Conservation (phyloP, 805 yeast genomes). For the Ogataea pini region DNA sequence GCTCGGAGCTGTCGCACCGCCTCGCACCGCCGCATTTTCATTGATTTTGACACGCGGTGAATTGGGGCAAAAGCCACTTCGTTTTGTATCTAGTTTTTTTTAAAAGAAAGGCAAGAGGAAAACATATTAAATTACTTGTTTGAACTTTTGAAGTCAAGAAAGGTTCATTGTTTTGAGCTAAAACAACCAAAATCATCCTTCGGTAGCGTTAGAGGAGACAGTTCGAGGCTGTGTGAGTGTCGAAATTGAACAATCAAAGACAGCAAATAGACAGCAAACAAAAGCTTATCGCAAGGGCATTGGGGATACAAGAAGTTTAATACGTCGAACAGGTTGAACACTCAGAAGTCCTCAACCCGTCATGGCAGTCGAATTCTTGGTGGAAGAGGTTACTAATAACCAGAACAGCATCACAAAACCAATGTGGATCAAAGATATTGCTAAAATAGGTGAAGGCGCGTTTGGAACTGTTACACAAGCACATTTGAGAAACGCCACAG, state of each 20-base stretch:
- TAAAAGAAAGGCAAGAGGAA: constrained; percentile 4
- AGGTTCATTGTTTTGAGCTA: too few relatives aligned
- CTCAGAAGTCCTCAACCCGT: too few relatives aligned
- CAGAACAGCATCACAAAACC: constrained; percentile 51
- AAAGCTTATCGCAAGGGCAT: constrained; percentile 5
- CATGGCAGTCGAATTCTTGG: constrained; percentile 45
- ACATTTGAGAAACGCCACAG: constrained; percentile 38
- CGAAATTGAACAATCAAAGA: too few relatives aligned
- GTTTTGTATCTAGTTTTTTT: background rate
- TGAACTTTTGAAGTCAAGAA: too few relatives aligned
- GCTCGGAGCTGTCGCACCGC: background rate
- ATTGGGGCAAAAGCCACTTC: constrained; percentile 6
- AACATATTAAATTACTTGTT: background rate
- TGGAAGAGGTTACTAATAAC: constrained; percentile 64
- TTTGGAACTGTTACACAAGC: constrained; percentile 86
- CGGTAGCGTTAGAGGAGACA: too few relatives aligned
- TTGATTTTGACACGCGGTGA: constrained; percentile 7
- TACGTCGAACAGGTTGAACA: too few relatives aligned
- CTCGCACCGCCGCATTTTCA: constrained; percentile 6
- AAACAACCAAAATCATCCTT: too few relatives aligned
- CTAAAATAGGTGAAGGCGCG: constrained; percentile 82
- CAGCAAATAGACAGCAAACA: constrained; percentile 1
- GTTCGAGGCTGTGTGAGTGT: too few relatives aligned
- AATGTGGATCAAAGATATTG: constrained; percentile 71
- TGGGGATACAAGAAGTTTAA: background rate